These are phyloP conservation scores for Starmerella vitae DNA, from an alignment of 805 yeast species.

Conservation along the genomic window DNA sequence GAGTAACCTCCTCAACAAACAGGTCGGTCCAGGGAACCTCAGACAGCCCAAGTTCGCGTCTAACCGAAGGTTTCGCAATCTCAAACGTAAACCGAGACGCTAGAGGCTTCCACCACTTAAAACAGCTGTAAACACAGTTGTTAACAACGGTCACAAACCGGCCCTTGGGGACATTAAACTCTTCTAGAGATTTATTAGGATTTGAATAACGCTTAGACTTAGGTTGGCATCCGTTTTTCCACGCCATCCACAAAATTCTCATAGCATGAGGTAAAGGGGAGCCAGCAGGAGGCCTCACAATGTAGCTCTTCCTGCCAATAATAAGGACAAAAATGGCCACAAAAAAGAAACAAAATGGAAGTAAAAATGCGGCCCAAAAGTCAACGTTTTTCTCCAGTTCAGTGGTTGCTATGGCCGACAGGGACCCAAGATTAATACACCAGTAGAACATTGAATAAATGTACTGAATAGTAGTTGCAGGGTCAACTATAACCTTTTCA, in stretches of 20 bases:
- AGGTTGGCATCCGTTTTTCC: slow-evolving; percentile 33
- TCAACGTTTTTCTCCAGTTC: slow-evolving; percentile 54
- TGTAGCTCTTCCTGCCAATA: slow-evolving; percentile 41
- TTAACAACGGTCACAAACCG: slow-evolving; percentile 2
- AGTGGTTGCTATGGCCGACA: slow-evolving; percentile 65
- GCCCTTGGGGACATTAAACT: slow-evolving; percentile 3
- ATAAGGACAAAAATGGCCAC: slow-evolving; percentile 42
- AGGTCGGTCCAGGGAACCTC: slow-evolving; percentile 46
- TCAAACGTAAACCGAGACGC: slow-evolving; percentile 29
- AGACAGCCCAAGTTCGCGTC: slow-evolving; percentile 33
- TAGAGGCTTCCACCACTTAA: slow-evolving; percentile 13
- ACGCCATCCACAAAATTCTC: slow-evolving; percentile 33
- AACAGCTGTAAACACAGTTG: slow-evolving; percentile 7
- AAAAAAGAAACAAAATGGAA: slow-evolving; percentile 58
- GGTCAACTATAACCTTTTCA: slow-evolving; percentile 55
- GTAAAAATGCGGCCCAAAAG: slow-evolving; percentile 50
- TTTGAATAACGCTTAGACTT: slow-evolving; percentile 8
- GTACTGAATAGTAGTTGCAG: slow-evolving; percentile 55
- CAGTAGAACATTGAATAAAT: slow-evolving; percentile 65
- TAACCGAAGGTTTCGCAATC: slow-evolving; percentile 44
- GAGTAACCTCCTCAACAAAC: slow-evolving; percentile 59
- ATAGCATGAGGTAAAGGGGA: slow-evolving; percentile 45
- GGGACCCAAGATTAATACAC: slow-evolving; percentile 62
- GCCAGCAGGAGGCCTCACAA: slow-evolving; percentile 48
- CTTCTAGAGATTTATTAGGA: slow-evolving; percentile 1